phyloP scores from a whole-genome alignment of 2,329 filamentous ascomycete species.

The Neoarthrinium moseri region DNA sequence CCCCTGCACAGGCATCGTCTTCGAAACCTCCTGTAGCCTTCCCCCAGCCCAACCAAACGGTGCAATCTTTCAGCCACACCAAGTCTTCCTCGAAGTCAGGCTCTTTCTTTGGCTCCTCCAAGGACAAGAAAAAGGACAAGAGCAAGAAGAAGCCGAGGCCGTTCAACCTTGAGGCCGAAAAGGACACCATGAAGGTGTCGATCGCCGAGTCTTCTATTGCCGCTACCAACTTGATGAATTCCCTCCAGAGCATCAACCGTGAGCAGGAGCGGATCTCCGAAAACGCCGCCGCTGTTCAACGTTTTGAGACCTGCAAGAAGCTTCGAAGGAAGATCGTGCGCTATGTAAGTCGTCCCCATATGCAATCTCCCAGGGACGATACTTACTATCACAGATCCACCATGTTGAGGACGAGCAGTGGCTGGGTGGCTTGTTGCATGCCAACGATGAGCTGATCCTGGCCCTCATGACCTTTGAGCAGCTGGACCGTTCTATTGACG shows the following conservation, averaged over 20 bases:
- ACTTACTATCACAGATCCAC: conserved; percentile 63
- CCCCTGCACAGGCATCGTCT: conserved; percentile 25
- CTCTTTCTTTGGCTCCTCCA: conserved; percentile 40
- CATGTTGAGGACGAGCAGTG: conserved; percentile 88
- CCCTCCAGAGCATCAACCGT: conserved; percentile 85
- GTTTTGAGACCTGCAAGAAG: conserved; percentile 84
- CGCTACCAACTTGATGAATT: conserved; percentile 86
- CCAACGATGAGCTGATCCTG: conserved; percentile 93
- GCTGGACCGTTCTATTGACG: conserved; percentile 81
- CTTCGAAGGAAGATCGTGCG: conserved; percentile 81
- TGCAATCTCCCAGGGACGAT: not conserved
- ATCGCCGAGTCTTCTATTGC: conserved; percentile 89
- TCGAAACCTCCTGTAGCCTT: conserved; percentile 25
- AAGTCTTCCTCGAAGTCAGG: conserved; percentile 32
- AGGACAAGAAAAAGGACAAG: conserved; percentile 52
- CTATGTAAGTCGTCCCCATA: conserved; percentile 57
- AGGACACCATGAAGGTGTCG: conserved; percentile 80
- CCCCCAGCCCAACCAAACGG: conserved; percentile 25
- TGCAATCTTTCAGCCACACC: conserved; percentile 38
- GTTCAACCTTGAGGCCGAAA: conserved; percentile 86
- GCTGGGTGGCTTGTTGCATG: conserved; percentile 85
- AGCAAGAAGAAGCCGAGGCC: conserved; percentile 59
- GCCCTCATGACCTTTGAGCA: conserved; percentile 94
- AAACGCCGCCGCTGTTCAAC: conserved; percentile 69
- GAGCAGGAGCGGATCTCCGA: conserved; percentile 86